Base-by-base conservation (phyloP, 257 asterid species). In the Echium plantagineum region DNA sequence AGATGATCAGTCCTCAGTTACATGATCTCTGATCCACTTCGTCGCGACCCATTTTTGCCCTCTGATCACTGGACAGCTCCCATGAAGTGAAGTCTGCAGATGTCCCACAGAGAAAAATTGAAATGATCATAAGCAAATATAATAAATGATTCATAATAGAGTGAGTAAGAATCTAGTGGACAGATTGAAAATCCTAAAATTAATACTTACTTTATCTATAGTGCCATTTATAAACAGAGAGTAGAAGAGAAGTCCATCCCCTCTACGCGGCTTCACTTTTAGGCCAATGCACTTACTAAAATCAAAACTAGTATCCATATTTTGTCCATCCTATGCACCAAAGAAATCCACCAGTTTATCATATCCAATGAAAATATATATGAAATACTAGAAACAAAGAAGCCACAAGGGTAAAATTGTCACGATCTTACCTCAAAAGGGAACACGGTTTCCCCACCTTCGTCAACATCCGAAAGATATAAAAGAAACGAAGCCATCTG, bases 31-130 rank as follows among this genome's bases (percentile, higher is more conserved):
- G 69, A 89, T 81, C 98, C 98, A 93, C 74, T 93, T 93, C 10
- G 96, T 93, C 30, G 97, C 98, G 19, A 93, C 98, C 98, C 98
- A 93, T 78, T 89, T 93, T 78, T 86, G 80, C 57, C 98, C 97
- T 78, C 64, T 73, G 77, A 77, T 75, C 48, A 89, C 98, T 6
- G 97, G 86, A 69, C 98, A 93, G 79, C 98, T 93, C 73, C 98
- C 98, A 65, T 89, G 97, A 49, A 84, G 85, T 59, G 98, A 89
- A 28, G 75, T 64, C 97, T 91, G 88, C 74, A 65, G 9, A 59
- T 21, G 28, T 24, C 8, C 57, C 61, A 42, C 47, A 48, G 55
- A 63, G 2, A 35, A 35, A 35, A 35, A 35, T 1, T 35, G 46
- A 35, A 35, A 0, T 1, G 9, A 35, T 35, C 46, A 35, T 35